phyloP scores from a whole-genome alignment of 148 eudicot genomes.

The Fagopyrum tataricum region DNA sequence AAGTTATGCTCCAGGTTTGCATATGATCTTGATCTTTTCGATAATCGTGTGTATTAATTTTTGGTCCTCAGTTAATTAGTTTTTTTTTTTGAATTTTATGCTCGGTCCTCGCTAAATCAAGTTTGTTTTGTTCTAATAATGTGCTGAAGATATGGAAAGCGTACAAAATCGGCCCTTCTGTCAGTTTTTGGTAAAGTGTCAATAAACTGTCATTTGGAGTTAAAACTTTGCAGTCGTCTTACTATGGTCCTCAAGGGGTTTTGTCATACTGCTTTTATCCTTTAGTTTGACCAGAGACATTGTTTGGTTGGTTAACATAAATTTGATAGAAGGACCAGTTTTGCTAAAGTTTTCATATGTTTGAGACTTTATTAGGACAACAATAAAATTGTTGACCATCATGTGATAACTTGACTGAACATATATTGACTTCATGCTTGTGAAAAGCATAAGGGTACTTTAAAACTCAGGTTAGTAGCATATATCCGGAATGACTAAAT shows the following conservation, averaged over 20 bases:
- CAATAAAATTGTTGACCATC: background rate
- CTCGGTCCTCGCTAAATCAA: background rate
- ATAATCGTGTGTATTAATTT: background rate
- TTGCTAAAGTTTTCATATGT: background rate
- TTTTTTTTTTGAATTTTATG: background rate
- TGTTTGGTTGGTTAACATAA: background rate
- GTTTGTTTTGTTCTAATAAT: background rate
- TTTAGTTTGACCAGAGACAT: background rate
- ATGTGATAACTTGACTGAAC: background rate
- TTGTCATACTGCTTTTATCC: background rate
- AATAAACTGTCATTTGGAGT: background rate
- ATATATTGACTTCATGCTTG: background rate
- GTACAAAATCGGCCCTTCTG: background rate
- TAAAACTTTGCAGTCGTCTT: background rate
- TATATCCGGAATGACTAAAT: slow-evolving; percentile 12
- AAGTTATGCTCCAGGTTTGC: slow-evolving; percentile 89
- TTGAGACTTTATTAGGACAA: background rate
- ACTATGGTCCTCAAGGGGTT: background rate
- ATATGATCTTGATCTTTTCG: slow-evolving; percentile 7
- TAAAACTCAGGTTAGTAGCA: background rate
- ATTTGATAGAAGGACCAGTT: background rate
- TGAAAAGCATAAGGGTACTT: background rate
- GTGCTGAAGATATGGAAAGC: background rate
- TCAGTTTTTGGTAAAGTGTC: background rate
- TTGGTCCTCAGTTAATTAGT: background rate